Evolutionary conservation across 2,329 filamentous ascomycete genomes (phyloP).

Genomic region (Pseudocercospora fuligena): DNA sequence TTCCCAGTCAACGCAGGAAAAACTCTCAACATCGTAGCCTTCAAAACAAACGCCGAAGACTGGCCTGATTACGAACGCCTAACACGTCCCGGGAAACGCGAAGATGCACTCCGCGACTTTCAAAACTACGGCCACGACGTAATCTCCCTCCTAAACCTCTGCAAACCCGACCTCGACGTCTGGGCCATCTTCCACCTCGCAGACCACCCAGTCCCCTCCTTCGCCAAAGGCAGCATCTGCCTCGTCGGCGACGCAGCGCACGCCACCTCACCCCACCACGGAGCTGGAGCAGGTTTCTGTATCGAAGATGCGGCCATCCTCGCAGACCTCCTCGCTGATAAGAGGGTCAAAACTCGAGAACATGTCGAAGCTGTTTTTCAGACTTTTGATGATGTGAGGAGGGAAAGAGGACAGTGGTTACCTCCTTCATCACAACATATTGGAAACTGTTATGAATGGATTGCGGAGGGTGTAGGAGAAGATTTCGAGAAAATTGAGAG

Average conservation of each 20-base stretch:
- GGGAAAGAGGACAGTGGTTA: conserved; percentile 52
- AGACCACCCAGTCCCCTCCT: conserved; percentile 43
- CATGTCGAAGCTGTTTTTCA: conserved; percentile 44
- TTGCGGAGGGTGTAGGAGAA: conserved; percentile 29
- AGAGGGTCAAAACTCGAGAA: conserved; percentile 22
- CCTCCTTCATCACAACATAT: conserved; percentile 47
- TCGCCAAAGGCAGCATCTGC: conserved; percentile 42
- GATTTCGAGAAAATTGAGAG: conserved; percentile 30
- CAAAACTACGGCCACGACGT: conserved; percentile 33
- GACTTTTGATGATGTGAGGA: conserved; percentile 46
- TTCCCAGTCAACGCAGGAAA: conserved; percentile 53
- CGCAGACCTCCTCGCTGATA: conserved; percentile 34
- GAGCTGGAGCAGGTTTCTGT: conserved; percentile 40
- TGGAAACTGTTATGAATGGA: conserved; percentile 47
- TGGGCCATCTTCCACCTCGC: conserved; percentile 50
- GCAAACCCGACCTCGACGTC: conserved; percentile 32
- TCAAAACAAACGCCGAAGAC: conserved; percentile 29
- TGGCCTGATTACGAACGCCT: conserved; percentile 34
- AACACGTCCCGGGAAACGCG: conserved; percentile 29
- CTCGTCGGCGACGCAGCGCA: conserved; percentile 50
- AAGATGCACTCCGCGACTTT: conserved; percentile 35
- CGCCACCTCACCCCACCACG: conserved; percentile 50
- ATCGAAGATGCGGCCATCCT: conserved; percentile 39
- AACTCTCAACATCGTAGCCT: conserved; percentile 37
- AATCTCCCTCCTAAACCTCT: conserved; percentile 31